Base-by-base conservation (phyloP, 768 basidiomycete species). In the Kockovaella imperatae region DNA sequence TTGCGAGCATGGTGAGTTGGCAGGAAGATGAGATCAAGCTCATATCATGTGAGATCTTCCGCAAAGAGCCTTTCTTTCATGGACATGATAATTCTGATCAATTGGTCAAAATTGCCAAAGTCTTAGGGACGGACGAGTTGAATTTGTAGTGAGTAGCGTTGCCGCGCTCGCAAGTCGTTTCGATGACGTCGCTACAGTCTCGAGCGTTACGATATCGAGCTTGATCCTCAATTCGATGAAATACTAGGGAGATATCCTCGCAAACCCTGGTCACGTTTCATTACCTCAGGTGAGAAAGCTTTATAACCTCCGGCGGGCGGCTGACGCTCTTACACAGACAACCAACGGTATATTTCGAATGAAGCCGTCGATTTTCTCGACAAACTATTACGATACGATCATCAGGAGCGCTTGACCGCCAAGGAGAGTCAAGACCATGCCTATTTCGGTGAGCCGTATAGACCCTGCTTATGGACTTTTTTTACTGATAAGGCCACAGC, bases 11-110 rank as follows among this genome's bases (percentile, higher is more conserved):
- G 93, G 91, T 93, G 67, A 59, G 78, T 60, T 23, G 24, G 8
- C 5, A 18, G 8, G 2, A 38, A 3, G 24, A 13, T n/a, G 4
- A 20, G 44, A 50, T 49, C 41, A 53, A 25, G 28, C 10, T 47
- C 31, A 28, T 34, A 45, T 36, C 3, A 3, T 31, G 25, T 57
- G n/a, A 96, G 91, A 96, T 97, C 64, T 96, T 97, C 80, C 82
- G 93, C 60, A 96, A 96, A 72, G 93, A 96, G 70, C 93, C 93
- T 11, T 95, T 96, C 76, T 97, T 97, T 80, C 93, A 97, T 64
- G 93, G 93, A 14, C 91, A 95, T 67, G 91, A 97, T 73, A 97
- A 97, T 73, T 93, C 93, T 64, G 93, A 97, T 74, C 93, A 96
- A 68, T 76, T 97, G 50, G 91, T 93, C 67, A 97, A 95, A 75